Conservation (phyloP, 1,139 yeast species). For the Candida buenavistaensis region DNA sequence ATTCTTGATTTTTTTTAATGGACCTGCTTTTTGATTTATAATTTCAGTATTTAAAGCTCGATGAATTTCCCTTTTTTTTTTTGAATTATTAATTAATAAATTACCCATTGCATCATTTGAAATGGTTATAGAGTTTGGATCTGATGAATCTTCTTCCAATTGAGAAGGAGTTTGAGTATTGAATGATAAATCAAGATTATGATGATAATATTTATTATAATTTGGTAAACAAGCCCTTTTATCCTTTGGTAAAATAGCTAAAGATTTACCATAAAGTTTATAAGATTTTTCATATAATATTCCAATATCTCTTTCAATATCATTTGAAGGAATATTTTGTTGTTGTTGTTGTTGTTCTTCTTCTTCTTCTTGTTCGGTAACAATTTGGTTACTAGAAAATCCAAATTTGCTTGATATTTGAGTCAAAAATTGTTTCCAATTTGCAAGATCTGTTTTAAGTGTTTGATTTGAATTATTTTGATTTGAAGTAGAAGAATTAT, state of each 20-base stretch:
- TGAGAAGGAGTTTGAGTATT: conserved; percentile 20
- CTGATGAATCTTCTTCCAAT: conserved; percentile 29
- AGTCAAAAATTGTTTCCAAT: conserved; percentile 39
- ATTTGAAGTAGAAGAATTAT: conserved; percentile 25
- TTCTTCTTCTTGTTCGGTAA: conserved; percentile 13
- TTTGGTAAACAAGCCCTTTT: conserved; percentile 48
- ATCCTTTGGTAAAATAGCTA: conserved; percentile 37
- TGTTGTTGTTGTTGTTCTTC: conserved; percentile 11
- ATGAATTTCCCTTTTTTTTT: conserved; percentile 10
- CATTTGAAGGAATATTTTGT: conserved; percentile 16
- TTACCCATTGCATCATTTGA: conserved; percentile 49
- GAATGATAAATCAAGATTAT: conserved; percentile 2
- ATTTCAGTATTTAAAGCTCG: conserved; percentile 23
- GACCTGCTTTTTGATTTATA: conserved; percentile 30
- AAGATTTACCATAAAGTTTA: conserved; percentile 40
- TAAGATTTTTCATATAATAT: conserved; percentile 41
- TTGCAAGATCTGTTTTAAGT: conserved; percentile 27
- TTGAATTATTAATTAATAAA: conserved; percentile 35
- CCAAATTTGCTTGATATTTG: conserved; percentile 42
- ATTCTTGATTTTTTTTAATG: conserved; percentile 41
- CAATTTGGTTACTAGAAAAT: conserved; percentile 32
- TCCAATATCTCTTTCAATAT: conserved; percentile 36
- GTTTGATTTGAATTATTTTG: conserved; percentile 17
- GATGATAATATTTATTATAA: conserved; percentile 32
- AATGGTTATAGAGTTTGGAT: conserved; percentile 38